These are phyloP conservation scores for Tilletiopsis washingtonensis DNA, from an alignment of 1,284 basidiomycete species.

Conservation along the genomic window DNA sequence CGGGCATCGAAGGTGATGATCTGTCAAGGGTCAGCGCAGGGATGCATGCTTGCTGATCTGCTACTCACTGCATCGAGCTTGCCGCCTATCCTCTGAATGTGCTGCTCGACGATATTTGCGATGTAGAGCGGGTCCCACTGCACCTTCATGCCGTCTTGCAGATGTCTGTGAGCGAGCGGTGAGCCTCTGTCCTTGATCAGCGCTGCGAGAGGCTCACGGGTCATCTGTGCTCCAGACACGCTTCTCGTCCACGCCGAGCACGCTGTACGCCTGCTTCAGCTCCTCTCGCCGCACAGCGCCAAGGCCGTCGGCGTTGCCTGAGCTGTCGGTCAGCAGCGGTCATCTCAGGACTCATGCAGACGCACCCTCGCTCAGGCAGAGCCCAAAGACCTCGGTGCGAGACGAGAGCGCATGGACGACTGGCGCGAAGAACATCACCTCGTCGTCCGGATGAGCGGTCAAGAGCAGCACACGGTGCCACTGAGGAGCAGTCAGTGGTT, in stretches of 20 bases:
- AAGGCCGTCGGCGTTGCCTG: slow-evolving; percentile 72
- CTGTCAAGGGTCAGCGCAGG: no score
- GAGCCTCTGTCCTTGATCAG: not conserved
- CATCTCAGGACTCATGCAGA: no score
- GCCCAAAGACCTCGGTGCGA: slow-evolving; percentile 45
- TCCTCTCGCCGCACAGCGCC: slow-evolving; percentile 62
- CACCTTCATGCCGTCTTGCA: slow-evolving; percentile 69
- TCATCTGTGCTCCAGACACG: slow-evolving; percentile 63
- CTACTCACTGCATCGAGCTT: not conserved
- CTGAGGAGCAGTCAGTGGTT: no score
- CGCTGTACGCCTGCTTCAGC: slow-evolving; percentile 50
- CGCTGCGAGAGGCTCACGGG: slow-evolving; percentile 61
- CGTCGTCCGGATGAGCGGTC: slow-evolving; percentile 85
- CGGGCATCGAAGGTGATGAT: slow-evolving; percentile 79
- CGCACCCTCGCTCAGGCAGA: slow-evolving; percentile 52
- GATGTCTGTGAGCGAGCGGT: slow-evolving; percentile 51
- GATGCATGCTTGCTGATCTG: no score
- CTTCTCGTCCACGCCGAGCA: slow-evolving; percentile 60
- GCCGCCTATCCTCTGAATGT: slow-evolving; percentile 3
- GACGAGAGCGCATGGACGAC: slow-evolving; percentile 55
- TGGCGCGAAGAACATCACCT: slow-evolving; percentile 84
- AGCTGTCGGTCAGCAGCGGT: no score
- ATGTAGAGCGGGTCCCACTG: slow-evolving; percentile 57
- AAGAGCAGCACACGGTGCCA: slow-evolving; percentile 62
- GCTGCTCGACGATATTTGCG: slow-evolving; percentile 32